Base-by-base conservation (phyloP, 768 basidiomycete species). In the Dendrothele bispora region DNA sequence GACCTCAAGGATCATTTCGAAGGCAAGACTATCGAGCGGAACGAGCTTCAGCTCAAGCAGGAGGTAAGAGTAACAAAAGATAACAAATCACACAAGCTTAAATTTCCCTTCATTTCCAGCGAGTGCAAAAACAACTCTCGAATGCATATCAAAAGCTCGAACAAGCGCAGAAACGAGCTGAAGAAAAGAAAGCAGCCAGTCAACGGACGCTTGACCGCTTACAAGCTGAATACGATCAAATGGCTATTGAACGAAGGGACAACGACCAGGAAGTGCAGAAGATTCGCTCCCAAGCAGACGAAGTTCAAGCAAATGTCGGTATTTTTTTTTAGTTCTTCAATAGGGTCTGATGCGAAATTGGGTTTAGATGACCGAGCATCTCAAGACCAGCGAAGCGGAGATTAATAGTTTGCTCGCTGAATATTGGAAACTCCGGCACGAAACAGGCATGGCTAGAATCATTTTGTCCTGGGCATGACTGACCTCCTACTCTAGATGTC, bases 71-170 rank as follows among this genome's bases (percentile, higher is more conserved):
- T 26, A 18, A n/a, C n/a, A n/a, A n/a, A n/a, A n/a, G n/a, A n/a
- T n/a, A n/a, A n/a, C n/a, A n/a, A n/a, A n/a, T n/a, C n/a, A n/a
- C n/a, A n/a, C n/a, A n/a, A n/a, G n/a, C n/a, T n/a, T n/a, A n/a
- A n/a, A n/a, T n/a, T n/a, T n/a, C 47, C 36, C 53, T 17, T 32
- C n/a, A 32, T 12, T 50, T 22, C 20, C 52, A 95, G 89, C 88
- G 91, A 41, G 81, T 89, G n/a, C 72, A 79, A 52, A 84, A 86
- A 50, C 92, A 95, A 61, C 71, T 91, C 10, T 67, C 73, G 7
- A 92, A 94, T 62, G 93, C 93, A 4, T 76, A 82, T 37, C 87
- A 91, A 55, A 93, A 91, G 64, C 76, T 93, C 7, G 82, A 86
- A 47, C 80, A 89, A 22, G 86, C 88, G 1, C 84, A 89, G 59